phyloP scores from a whole-genome alignment of 2,329 filamentous ascomycete species.

The Trichophyton equinum region DNA sequence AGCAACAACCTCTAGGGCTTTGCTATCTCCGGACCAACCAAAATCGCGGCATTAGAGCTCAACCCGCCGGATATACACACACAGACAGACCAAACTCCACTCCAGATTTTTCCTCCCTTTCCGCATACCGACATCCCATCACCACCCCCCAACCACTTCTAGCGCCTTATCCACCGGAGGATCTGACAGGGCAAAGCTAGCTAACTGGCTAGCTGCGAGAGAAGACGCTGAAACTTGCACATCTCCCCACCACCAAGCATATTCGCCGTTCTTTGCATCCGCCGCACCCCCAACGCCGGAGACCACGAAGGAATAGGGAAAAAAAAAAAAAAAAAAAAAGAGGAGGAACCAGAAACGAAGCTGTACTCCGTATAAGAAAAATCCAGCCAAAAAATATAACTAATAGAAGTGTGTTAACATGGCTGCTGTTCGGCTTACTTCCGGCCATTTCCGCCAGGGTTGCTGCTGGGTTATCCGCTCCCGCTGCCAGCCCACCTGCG shows the following conservation, averaged over 20 bases:
- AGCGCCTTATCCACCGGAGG: background rate
- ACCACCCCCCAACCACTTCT: background rate
- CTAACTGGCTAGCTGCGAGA: too few species aligned
- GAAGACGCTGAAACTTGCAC: background rate
- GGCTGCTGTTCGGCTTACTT: slow-evolving; percentile 28
- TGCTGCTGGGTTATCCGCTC: slow-evolving; percentile 11
- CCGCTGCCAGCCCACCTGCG: slow-evolving; percentile 14
- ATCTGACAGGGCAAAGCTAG: background rate
- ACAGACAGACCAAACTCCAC: background rate
- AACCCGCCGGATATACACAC: background rate
- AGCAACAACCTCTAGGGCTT: too few species aligned
- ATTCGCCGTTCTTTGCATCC: too few species aligned
- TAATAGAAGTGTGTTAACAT: slow-evolving; percentile 12
- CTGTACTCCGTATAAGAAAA: background rate
- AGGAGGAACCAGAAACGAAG: background rate
- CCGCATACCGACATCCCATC: background rate
- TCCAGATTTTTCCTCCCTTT: background rate
- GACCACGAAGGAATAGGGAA: background rate
- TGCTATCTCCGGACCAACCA: background rate
- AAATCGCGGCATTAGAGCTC: background rate
- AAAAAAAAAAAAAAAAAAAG: background rate
- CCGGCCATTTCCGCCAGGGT: slow-evolving; percentile 28
- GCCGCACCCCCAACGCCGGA: too few species aligned
- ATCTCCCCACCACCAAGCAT: background rate
- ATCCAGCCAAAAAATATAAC: background rate